Conservation (phyloP, 1,139 yeast species). For the Sugiyamaella novakii region DNA sequence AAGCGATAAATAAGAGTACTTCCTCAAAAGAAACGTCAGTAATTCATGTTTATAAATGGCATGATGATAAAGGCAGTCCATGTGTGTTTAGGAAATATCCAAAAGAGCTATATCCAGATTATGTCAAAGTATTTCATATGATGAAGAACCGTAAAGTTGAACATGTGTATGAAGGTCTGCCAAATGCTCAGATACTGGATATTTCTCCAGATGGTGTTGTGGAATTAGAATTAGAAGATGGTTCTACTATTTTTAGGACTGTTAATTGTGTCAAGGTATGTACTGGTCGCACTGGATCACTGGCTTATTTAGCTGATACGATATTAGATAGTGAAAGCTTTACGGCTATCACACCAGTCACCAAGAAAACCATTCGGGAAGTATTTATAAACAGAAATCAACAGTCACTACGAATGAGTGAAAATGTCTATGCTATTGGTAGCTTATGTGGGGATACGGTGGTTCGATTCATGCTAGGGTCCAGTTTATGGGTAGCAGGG, state of each 20-base stretch:
- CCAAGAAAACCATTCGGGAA: constrained; percentile 19
- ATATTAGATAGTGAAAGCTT: neutral
- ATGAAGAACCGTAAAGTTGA: constrained; percentile 31
- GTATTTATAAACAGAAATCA: constrained; percentile 8
- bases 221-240: constrained; percentile 27
- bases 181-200: constrained; percentile 34
- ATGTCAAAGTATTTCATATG: constrained; percentile 34
- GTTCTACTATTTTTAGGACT: constrained; percentile 22
- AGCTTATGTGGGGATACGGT: constrained; percentile 41
- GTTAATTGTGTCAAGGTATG: constrained; percentile 32
- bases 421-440: constrained; percentile 37
- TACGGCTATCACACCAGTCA: constrained; percentile 1
- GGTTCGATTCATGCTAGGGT: constrained; percentile 39
- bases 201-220: constrained; percentile 31
- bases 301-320: constrained; percentile 28
- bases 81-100: constrained; percentile 40
- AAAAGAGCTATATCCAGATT: constrained; percentile 42
- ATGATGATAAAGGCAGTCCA: constrained; percentile 27
- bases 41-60: constrained; percentile 41
- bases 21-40: constrained; percentile 20
- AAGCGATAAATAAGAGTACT: constrained; percentile 32
- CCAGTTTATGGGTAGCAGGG: constrained; percentile 30
- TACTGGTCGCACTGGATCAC: constrained; percentile 38
- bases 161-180: constrained; percentile 35
- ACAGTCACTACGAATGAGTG: constrained; percentile 21